Percentiles rank a stretch among this genome's conserved stretches.
phyloP scores from a whole-genome alignment of 1,284 basidiomycete genomes.

The Xerocomus tenax region DNA sequence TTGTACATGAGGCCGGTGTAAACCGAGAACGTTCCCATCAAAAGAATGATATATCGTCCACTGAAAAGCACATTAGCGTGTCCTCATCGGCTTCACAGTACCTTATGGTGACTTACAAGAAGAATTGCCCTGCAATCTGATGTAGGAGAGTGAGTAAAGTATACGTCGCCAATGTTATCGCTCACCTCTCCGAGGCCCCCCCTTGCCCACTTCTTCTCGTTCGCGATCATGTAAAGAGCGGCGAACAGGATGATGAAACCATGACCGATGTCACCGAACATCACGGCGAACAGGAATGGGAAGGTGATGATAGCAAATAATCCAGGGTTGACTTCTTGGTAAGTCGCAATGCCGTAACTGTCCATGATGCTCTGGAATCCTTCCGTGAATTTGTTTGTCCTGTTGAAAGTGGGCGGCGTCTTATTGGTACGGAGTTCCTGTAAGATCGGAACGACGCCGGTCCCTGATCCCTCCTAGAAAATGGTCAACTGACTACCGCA shows the following conservation, averaged over 20 bases:
- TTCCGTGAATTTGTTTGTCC: slow-evolving; percentile 94
- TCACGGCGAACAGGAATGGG: slow-evolving; percentile 98
- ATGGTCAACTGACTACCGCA: slow-evolving; percentile 1
- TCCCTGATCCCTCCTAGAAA: slow-evolving; percentile 82
- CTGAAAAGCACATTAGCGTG: slow-evolving; percentile 35
- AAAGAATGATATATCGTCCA: slow-evolving; percentile 94
- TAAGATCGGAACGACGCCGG: slow-evolving; percentile 84
- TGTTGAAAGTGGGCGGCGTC: slow-evolving; percentile 91
- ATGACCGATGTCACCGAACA: slow-evolving; percentile 99
- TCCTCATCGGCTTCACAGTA: slow-evolving; percentile 1
- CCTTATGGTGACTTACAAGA: slow-evolving; percentile 59
- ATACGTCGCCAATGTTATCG: slow-evolving; percentile 9
- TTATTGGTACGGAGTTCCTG: slow-evolving; percentile 86
- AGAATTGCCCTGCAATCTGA: slow-evolving; percentile 84
- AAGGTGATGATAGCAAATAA: slow-evolving; percentile 91
- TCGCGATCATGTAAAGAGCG: slow-evolving; percentile 77
- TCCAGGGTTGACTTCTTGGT: slow-evolving; percentile 97
- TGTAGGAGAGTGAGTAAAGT: slow-evolving; percentile 13
- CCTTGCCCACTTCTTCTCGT: slow-evolving; percentile 76
- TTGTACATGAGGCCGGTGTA: slow-evolving; percentile 99
- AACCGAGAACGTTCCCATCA: slow-evolving; percentile 94
- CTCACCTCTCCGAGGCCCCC: slow-evolving; percentile 70
- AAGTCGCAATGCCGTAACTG: slow-evolving; percentile 89
- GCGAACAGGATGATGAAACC: slow-evolving; percentile 76
- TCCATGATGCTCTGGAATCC: slow-evolving; percentile 99